These are phyloP conservation scores for Verticillium isaacii DNA, from an alignment of 2,329 filamentous ascomycete species.

Conservation along the genomic window DNA sequence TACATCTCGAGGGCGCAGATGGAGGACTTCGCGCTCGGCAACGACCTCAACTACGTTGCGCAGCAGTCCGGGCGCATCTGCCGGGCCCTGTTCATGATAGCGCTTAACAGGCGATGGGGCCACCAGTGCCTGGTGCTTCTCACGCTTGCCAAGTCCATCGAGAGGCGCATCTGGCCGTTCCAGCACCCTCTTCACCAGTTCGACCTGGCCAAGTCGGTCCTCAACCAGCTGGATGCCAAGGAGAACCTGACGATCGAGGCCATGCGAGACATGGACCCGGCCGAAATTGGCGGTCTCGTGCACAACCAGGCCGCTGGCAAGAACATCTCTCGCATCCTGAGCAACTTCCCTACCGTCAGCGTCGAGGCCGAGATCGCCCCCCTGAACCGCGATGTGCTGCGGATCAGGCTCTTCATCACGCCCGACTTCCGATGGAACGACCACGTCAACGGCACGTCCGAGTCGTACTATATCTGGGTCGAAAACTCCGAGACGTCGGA, in stretches of 20 bases:
- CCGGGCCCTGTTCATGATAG: conserved; percentile 94
- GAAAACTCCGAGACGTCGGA: conserved; percentile 97
- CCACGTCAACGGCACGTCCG: conserved; percentile 84
- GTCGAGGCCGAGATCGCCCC: conserved; percentile 94
- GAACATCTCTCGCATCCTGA: conserved; percentile 74
- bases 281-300: conserved; percentile 85
- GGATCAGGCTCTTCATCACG: conserved; percentile 81
- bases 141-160: conserved; percentile 92
- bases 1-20: conserved; percentile 85
- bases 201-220: conserved; percentile 76
- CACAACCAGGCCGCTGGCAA: conserved; percentile 86
- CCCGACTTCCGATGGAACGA: conserved; percentile 96
- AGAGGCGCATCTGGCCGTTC: conserved; percentile 92
- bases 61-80: conserved; percentile 95
- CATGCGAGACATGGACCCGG: conserved; percentile 86
- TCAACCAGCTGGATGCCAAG: conserved; percentile 82
- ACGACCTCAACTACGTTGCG: conserved; percentile 90
- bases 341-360: conserved; percentile 87
- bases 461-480: conserved; percentile 98
- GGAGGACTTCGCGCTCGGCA: conserved; percentile 90
- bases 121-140: conserved; percentile 89
- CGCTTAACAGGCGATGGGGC: conserved; percentile 90
- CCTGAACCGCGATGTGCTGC: conserved; percentile 86
- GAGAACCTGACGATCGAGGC: conserved; percentile 71
- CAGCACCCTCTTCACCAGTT: conserved; percentile 96